Base-by-base conservation (phyloP, 805 yeast genomes). In the Maudiozyma barnettii region DNA sequence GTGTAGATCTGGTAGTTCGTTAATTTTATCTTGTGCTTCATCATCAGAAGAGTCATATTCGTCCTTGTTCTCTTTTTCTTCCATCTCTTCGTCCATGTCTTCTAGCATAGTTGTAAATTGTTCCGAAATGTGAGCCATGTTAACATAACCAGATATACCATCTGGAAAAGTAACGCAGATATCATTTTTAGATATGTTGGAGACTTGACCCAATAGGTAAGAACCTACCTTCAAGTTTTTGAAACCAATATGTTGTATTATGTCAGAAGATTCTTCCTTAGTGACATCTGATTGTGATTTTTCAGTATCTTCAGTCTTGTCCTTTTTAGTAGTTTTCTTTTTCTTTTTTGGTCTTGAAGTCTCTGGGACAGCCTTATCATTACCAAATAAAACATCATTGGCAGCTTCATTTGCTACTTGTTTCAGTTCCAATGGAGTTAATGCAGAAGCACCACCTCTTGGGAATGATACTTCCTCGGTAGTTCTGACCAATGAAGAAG, bases 371-470 rank as follows among this genome's bases (percentile, higher is more conserved):
- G 51, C 45, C 21, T 50, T 47, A 31, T 57, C 60, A 29, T 56
- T 62, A 36, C 63, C 91, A 52, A 86, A 85, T 44, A 90, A 70
- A 38, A 86, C 93, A 68, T 93, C 99, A 52, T 77, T 78, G 20
- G 90, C 81, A 43, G 91, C 99, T 66, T 91, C 95, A 62, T 88
- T 89, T 38, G 95, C 82, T 45, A 91, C 91, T 61, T 88, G 93
- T 64, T 88, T 89, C 54, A 88, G 80, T 67, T 93, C 99, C 54
- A 93, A 70, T 6, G 98, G 89, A 3, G 95, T 78, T 59, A 93
- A 75, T 22, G 80, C 86, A 23, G 91, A 77, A 12, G 83, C 79
- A 44, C 99, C 99, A 57, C 99, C 99, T 79, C 99, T 84, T 44
- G 99, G 99, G 63, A 93, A 93, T 16, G 76, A 63, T 21, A 64